Percentiles rank a stretch among this genome's conserved stretches.
Conservation (phyloP, 345 rosid genomes). For the Eutrema japonicum region DNA sequence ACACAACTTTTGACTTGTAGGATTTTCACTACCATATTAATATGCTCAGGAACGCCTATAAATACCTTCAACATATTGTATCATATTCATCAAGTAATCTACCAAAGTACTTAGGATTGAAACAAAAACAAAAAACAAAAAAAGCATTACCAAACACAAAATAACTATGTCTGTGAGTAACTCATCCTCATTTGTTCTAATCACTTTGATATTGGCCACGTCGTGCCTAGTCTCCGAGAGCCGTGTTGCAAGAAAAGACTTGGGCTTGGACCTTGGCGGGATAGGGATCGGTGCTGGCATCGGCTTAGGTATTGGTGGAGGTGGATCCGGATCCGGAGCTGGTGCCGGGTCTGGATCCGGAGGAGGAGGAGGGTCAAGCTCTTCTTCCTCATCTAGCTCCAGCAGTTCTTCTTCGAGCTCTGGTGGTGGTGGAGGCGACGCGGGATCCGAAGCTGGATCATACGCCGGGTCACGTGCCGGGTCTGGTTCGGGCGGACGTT, state of each 20-base stretch:
- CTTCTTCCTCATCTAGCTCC: conserved; percentile 56
- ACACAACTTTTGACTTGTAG: conserved; percentile 28
- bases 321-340: conserved; percentile 64
- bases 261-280: conserved; percentile 81
- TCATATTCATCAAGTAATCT: conserved; percentile 35
- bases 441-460: conserved; percentile 74
- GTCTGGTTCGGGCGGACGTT: conserved; percentile 53
- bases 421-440: conserved; percentile 53
- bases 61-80: conserved; percentile 30
- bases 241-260: conserved; percentile 73
- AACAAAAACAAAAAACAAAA: not conserved
- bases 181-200: conserved; percentile 33
- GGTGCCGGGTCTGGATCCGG: conserved; percentile 71
- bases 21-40: conserved; percentile 13
- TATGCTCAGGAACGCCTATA: conserved; percentile 35
- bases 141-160: conserved; percentile 19
- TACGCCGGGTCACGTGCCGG: conserved; percentile 70
- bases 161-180: conserved; percentile 33
- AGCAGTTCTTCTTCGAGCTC: conserved; percentile 58
- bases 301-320: conserved; percentile 73
- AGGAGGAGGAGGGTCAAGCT: conserved; percentile 55
- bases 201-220: conserved; percentile 37
- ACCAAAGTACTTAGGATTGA: conserved; percentile 22
- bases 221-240: conserved; percentile 50
- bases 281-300: conserved; percentile 71